These are phyloP conservation scores for Candida multigemmis DNA, from an alignment of 805 yeast species.

Conservation along the genomic window DNA sequence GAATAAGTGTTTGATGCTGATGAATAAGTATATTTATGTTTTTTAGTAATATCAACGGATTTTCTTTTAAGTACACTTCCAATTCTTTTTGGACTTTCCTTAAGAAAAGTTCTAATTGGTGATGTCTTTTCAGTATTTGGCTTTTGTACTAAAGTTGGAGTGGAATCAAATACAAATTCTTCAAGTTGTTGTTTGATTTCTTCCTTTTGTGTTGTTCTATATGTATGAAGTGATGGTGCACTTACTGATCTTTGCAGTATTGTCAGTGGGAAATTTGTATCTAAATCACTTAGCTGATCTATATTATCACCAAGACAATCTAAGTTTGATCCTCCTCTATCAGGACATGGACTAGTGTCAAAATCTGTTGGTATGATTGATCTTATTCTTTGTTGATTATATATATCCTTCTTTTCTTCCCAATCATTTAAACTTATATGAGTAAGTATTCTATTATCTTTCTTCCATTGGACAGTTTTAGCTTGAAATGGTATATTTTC, in stretches of 20 bases:
- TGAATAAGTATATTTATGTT: conserved; percentile 5
- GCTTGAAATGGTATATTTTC: conserved; percentile 15
- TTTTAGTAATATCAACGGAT: conserved; percentile 4
- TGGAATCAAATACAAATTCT: no score
- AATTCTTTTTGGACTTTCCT: conserved; percentile 19
- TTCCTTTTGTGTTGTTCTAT: no score
- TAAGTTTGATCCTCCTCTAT: no score
- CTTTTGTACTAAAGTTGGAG: no score
- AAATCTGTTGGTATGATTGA: conserved; percentile 4
- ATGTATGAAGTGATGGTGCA: conserved; percentile 35
- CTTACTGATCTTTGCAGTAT: conserved; percentile 19
- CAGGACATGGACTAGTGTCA: conserved; percentile 1
- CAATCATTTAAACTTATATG: conserved; percentile 24
- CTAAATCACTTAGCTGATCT: conserved; percentile 19
- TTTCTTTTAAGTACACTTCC: conserved; percentile 11
- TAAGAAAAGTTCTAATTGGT: conserved; percentile 23
- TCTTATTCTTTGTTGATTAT: conserved; percentile 13
- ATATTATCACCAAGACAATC: conserved; percentile 11
- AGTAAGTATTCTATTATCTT: conserved; percentile 1
- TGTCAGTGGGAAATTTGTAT: conserved; percentile 5
- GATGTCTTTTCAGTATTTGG: conserved; percentile 11
- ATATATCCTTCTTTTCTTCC: conserved; percentile 15
- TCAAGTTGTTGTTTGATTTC: no score
- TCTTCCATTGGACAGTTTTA: conserved; percentile 4
- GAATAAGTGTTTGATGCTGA: not conserved